phyloP scores from a whole-genome alignment of 495 filamentous ascomycete genomes.

The Penicillium malachiteum region DNA sequence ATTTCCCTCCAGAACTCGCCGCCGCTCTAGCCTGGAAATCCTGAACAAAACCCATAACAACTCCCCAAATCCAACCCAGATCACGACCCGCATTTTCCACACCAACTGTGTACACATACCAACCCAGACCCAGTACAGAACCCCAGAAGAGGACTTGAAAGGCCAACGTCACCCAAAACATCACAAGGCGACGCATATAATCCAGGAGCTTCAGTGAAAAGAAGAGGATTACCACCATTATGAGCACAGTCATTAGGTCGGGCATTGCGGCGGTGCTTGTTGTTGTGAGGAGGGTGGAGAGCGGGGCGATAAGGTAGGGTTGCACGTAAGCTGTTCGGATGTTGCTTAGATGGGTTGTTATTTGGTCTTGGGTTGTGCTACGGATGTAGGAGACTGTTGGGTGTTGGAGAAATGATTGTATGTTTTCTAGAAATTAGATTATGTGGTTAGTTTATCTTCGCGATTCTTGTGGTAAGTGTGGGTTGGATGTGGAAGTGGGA shows the following conservation, averaged over 20 bases:
- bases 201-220: conserved; percentile 65
- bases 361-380: conserved; percentile 17
- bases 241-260: conserved; percentile 60
- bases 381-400: conserved; percentile 20
- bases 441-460: background rate
- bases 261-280: conserved; percentile 47
- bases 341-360: conserved; percentile 31
- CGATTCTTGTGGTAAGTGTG: background rate
- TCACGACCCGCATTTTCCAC: conserved; percentile 60
- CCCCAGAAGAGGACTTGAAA: conserved; percentile 61
- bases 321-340: conserved; percentile 39
- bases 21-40: conserved; percentile 45
- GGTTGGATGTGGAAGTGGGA: background rate
- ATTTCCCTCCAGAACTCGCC: conserved; percentile 16
- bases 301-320: conserved; percentile 41
- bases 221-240: conserved; percentile 55
- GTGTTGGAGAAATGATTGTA: conserved; percentile 31
- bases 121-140: conserved; percentile 43
- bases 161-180: conserved; percentile 69
- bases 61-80: conserved; percentile 52
- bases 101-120: conserved; percentile 63
- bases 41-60: conserved; percentile 55
- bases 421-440: background rate
- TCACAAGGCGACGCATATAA: conserved; percentile 62
- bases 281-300: conserved; percentile 49